Evolutionary conservation across 352 stramenopile species (phyloP).

Genomic region (Globisporangium parvum): DNA sequence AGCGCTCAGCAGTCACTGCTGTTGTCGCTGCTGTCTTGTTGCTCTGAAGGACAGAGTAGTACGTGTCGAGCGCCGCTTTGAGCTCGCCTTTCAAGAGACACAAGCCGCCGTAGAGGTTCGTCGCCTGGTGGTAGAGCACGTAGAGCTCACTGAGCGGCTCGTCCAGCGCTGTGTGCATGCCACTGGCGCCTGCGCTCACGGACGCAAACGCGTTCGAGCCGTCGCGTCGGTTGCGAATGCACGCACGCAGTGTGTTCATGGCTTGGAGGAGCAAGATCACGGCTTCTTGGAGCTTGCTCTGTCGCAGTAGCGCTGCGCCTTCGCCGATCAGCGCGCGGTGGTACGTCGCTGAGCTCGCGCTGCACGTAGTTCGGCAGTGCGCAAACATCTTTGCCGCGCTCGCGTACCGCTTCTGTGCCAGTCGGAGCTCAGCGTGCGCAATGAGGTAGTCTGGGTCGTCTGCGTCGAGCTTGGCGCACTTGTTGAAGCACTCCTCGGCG

Average conservation of each 20-base stretch:
- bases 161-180: background rate
- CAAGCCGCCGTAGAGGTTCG: slow-evolving; percentile 40
- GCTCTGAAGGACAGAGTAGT: slow-evolving; percentile 24
- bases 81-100: slow-evolving; percentile 49
- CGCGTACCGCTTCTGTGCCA: slow-evolving; percentile 35
- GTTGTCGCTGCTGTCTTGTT: background rate
- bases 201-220: background rate
- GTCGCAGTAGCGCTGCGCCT: slow-evolving; percentile 28
- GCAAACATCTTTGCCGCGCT: slow-evolving; percentile 31
- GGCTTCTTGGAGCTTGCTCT: slow-evolving; percentile 36
- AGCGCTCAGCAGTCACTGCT: slow-evolving; percentile 5
- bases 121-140: slow-evolving; percentile 30
- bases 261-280: slow-evolving; percentile 31
- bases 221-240: slow-evolving; percentile 12
- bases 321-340: slow-evolving; percentile 45
- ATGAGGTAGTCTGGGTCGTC: slow-evolving; percentile 39
- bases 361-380: slow-evolving; percentile 23
- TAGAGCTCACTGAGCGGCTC: slow-evolving; percentile 15
- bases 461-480: slow-evolving; percentile 22
- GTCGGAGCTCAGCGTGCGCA: slow-evolving; percentile 36
- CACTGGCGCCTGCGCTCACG: background rate
- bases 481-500: slow-evolving; percentile 38
- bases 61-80: slow-evolving; percentile 41
- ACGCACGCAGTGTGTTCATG: slow-evolving; percentile 26
- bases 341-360: slow-evolving; percentile 21